Conservation (phyloP, 352 stramenopile genomes). For the Thraustochytrium sp. region DNA sequence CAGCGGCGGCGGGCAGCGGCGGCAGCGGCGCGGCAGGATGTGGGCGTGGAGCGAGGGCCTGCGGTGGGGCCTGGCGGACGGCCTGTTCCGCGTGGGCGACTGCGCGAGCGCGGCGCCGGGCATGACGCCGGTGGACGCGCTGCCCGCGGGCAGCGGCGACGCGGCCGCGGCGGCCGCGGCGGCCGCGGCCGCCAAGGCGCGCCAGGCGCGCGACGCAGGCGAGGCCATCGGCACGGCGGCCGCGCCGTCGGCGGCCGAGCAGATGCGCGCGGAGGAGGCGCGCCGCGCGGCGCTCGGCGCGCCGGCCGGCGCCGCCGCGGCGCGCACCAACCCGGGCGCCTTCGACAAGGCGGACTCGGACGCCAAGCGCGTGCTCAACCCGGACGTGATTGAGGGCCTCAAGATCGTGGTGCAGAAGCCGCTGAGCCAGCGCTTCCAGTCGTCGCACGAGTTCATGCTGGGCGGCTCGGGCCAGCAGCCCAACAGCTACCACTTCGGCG, state of each 20-base stretch:
- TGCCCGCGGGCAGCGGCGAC: background rate
- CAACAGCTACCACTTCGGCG: conserved; percentile 45
- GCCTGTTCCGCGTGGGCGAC: background rate
- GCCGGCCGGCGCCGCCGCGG: background rate
- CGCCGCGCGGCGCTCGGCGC: background rate
- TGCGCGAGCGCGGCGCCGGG: background rate
- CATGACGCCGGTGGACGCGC: conserved; percentile 19
- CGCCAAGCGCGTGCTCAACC: conserved; percentile 38
- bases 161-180: background rate
- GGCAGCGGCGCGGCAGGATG: too few relatives aligned
- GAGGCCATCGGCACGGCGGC: conserved; percentile 2
- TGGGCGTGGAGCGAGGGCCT: too few relatives aligned
- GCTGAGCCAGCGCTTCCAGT: conserved; percentile 16
- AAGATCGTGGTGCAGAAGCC: conserved; percentile 29
- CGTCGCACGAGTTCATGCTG: conserved; percentile 43
- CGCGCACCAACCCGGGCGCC: conserved; percentile 30
- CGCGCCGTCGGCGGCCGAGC: background rate
- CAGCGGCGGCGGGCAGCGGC: too few relatives aligned
- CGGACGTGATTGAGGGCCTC: conserved; percentile 24
- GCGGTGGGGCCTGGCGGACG: background rate
- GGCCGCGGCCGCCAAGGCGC: conserved; percentile 12
- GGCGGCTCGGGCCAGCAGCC: conserved; percentile 30
- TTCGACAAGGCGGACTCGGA: conserved; percentile 42
- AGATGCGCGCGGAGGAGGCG: background rate
- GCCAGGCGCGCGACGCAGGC: conserved; percentile 1